These are phyloP conservation scores for Apiospora aurea DNA, from an alignment of 2,329 filamentous ascomycete genomes.

Conservation along the genomic window DNA sequence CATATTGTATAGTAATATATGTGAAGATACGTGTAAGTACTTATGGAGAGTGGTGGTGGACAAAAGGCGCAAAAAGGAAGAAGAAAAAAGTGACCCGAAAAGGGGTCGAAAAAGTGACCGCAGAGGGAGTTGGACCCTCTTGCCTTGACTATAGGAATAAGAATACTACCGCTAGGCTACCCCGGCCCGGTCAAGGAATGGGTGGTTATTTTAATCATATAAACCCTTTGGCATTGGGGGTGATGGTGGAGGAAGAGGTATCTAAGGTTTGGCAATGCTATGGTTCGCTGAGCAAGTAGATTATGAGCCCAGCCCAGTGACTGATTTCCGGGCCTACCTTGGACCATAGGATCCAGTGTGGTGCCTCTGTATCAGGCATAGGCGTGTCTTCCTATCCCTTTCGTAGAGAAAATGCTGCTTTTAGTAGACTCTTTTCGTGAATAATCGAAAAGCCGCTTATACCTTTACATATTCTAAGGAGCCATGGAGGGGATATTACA, in stretches of 20 bases:
- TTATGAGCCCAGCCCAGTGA: background rate
- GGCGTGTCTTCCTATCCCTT: background rate
- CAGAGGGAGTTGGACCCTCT: background rate
- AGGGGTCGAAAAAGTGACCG: conserved; percentile 1
- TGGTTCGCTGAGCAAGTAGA: background rate
- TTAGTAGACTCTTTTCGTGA: no score
- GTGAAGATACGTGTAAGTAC: background rate
- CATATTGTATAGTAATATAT: no score
- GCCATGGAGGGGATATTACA: background rate
- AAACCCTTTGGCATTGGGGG: background rate
- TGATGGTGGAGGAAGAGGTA: background rate
- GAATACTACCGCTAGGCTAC: conserved; percentile 1
- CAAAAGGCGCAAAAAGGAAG: background rate
- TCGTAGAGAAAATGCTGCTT: no score
- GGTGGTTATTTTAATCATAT: background rate
- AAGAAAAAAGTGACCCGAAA: background rate
- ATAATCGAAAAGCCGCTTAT: no score
- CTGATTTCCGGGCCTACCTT: background rate
- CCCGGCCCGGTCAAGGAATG: background rate
- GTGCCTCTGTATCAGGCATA: background rate
- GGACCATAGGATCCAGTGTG: background rate
- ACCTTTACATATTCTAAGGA: no score
- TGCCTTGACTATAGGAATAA: background rate
- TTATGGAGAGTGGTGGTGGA: background rate
- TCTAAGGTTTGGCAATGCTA: background rate